Evolutionary conservation across 2,329 filamentous ascomycete species (phyloP), one percentile per base, ranked within the genome.

Genomic region (Fusarium floridanum): DNA sequence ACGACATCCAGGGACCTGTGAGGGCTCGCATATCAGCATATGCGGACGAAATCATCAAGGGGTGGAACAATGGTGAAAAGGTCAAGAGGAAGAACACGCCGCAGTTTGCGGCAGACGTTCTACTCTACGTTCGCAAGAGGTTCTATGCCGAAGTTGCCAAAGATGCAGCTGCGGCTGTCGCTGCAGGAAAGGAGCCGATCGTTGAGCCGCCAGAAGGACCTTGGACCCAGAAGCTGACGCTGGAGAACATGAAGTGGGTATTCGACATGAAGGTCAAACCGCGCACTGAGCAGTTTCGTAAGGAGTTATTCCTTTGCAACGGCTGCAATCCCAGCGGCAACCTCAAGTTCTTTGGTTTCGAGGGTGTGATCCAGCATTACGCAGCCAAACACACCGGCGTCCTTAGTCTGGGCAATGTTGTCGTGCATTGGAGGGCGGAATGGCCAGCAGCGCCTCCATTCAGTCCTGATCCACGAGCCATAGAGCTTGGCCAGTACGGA

Each of bases 161-260:
- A 74, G 86, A 91, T 62, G 86, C 87, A 62, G 84, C 84, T 43
- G 84, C 85, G 16, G 82, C 86, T 27, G 82, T 82, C 12, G 85
- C 85, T 43, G 84, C 86, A 62, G 86, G 89, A 37, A 83, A 82
- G 72, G 73, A 84, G 65, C 85, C 85, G 6, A 77, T 81, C 32
- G 64, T 80, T 11, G 89, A 92, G 71, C 86, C 87, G 9, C 83
- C 85, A 2, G 84, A 88, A 71, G 88, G 87, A 0, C 86, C 89
- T 8, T 89, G 86, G 76, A 90, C 87, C 29, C 87, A 90, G 80
- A 91, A 88, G 78, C 85, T 96, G 62, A 93, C 92, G 1, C 83
- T 97, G 75, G 94, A 96, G 79, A 95, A 95, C 78, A 95, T 97
- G 93, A 95, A 93, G 82, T 96, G 92, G 91, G 85, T 95, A 34